Evolutionary conservation across 75 land plant genomes (phyloP), one percentile per base, ranked within the genome.

Genomic region (Larix kaempferi): DNA sequence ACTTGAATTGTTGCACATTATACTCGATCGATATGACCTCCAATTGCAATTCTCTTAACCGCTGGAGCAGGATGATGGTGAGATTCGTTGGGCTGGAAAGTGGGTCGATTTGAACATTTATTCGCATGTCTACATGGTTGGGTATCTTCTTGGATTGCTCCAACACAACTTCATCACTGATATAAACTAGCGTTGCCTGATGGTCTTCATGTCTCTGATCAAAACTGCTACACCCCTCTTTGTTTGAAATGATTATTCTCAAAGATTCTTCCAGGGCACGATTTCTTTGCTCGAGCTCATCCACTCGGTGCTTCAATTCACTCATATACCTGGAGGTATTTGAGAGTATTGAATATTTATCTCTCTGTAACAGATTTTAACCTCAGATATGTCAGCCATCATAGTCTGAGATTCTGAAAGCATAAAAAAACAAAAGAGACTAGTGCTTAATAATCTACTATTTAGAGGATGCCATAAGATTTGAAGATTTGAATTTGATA

Each of bases 251-350:
- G 21, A n/a, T 52, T 15, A 16, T 17, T 16, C 19, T 35, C 17
- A 65, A 29, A 17, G 39, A 65, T 29, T 65, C 39, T 39, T n/a
- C 25, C 54, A 72, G 1, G 37, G 21, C 23, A 22, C 44, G 25
- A 52, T 72, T 72, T 7, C 12, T 8, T 22, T 72, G 27, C 41
- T 72, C 74, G 8, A 72, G 74, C 27, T 72, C 74, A 10, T 41
- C 27, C 6, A 72, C 56, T 3, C 56, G 54, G 11, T 10, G 54
- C 56, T 22, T 21, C 11, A 72, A 23, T 13, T 72, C 54, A 2
- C 11, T 72, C 56, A 72, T 41, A 72, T 72, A 72, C 2, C 4
- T 52, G 6, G 16, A 21, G 7, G 74, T 49, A 23, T 72, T 72
- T 22, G 56, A 4, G 23, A 72, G 26, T 10, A 72, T n/a, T 22